Percentiles rank a stretch among this genome's conserved stretches.
These are phyloP conservation scores for Fusarium veterinarium DNA, from an alignment of 2,329 filamentous ascomycete species.

Conservation along the genomic window DNA sequence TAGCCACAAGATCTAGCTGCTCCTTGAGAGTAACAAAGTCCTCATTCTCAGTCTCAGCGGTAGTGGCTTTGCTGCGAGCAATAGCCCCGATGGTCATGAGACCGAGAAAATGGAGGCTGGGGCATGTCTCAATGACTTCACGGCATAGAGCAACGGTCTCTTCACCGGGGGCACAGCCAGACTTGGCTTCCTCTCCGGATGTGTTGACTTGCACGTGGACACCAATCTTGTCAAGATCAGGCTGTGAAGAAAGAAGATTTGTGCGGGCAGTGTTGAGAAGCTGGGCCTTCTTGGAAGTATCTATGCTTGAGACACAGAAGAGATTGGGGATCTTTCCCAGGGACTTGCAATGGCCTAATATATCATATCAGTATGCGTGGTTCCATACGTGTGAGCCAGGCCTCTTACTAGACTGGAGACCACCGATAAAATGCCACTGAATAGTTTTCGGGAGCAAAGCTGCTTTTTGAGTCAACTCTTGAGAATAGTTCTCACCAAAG, in stretches of 20 bases:
- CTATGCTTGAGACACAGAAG: conserved; percentile 91
- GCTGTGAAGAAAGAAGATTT: conserved; percentile 59
- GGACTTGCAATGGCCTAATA: conserved; percentile 84
- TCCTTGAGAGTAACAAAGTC: conserved; percentile 80
- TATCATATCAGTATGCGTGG: conserved; percentile 12
- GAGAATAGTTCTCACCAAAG: conserved; percentile 97
- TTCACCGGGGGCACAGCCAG: conserved; percentile 77
- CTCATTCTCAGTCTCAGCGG: conserved; percentile 85
- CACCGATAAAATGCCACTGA: conserved; percentile 97
- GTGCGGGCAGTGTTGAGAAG: conserved; percentile 82
- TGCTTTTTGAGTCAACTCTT: conserved; percentile 90
- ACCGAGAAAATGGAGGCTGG: conserved; percentile 79
- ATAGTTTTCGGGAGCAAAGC: conserved; percentile 80
- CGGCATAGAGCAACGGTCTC: conserved; percentile 73
- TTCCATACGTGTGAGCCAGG: neutral
- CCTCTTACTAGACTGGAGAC: conserved; percentile 76
- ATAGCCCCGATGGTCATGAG: conserved; percentile 99
- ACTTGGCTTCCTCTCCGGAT: conserved; percentile 86
- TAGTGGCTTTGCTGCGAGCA: conserved; percentile 80
- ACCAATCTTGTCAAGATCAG: conserved; percentile 63
- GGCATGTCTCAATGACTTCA: conserved; percentile 76
- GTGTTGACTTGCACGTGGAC: conserved; percentile 97
- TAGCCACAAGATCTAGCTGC: conserved; percentile 76
- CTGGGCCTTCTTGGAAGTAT: conserved; percentile 86
- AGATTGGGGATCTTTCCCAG: conserved; percentile 90